Evolutionary conservation across 148 eudicot genomes (phyloP), one percentile per base, ranked within the genome.

Genomic region (Vaccinium corymbosum): DNA sequence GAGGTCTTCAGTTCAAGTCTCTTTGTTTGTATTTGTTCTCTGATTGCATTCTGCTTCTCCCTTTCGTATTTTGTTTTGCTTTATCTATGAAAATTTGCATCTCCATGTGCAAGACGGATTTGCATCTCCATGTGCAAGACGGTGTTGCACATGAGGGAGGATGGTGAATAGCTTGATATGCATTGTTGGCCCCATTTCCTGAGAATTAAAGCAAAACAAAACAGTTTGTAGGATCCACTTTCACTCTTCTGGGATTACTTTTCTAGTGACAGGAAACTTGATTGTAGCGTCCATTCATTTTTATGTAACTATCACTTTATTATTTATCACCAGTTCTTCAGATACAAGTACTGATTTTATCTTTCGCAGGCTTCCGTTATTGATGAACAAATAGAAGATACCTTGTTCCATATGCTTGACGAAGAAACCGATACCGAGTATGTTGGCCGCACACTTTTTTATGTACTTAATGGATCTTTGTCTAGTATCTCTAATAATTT

Each of bases 401-500:
- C 90, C 57, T 89, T 97, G 89, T 97, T 97, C 91, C 94, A 86
- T 89, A 91, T 97, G 99, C 88, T 97, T 88, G 99, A 97, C 83
- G 98, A 97, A 85, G 99, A 97, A 91, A 97, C 99, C 48, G 99
- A 97, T 89, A 57, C 90, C 15, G 95, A 93, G 99, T 96, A 92
- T 90, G 98, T 89, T 61, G 59, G 46, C 80, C 79, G 81, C 51
- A 25, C 83, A 52, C 57, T 73, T 8, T 57, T 27, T 49, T 38
- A 6, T 56, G 1, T 25, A 80, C 25, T 17, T 73, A 12, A 25
- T 61, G 35, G 3, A 49, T 57, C n/a, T 76, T 48, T 1, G 50
- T 77, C 35, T 22, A 66, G 64, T 22, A 66, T 84, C 70, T 84
- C 38, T 20, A 6, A 22, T 79, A 19, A 51, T 62, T 78, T 15